These are phyloP conservation scores for Aureoboletus auriporus DNA, from an alignment of 768 basidiomycete genomes.

Conservation along the genomic window DNA sequence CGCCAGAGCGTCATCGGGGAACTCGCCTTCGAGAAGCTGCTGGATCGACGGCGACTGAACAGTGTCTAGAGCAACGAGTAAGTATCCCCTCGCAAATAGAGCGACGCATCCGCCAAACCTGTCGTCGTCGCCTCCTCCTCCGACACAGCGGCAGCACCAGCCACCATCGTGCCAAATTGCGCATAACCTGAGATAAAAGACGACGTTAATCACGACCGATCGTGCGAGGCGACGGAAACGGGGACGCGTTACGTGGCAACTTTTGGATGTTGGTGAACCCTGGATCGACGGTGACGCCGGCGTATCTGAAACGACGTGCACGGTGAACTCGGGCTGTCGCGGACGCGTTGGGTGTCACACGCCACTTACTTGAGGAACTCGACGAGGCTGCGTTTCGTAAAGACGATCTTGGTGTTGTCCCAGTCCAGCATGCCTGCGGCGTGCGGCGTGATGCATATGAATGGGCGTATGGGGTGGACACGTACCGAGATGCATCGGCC, in stretches of 20 bases:
- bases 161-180: slow-evolving; percentile 54
- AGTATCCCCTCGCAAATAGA: neutral
- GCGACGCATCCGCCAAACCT: slow-evolving; percentile 4
- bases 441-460: neutral
- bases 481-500: slow-evolving; percentile 64
- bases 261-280: slow-evolving; percentile 72
- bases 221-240: neutral
- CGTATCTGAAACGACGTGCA: slow-evolving; percentile 45
- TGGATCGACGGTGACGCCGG: slow-evolving; percentile 72
- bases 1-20: slow-evolving; percentile 57
- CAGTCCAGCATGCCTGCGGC: slow-evolving; percentile 71
- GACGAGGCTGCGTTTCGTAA: slow-evolving; percentile 71
- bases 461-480: slow-evolving; percentile 1
- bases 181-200: slow-evolving; percentile 54
- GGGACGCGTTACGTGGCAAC: slow-evolving; percentile 54
- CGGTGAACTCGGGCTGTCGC: slow-evolving; percentile 18
- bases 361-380: slow-evolving; percentile 69
- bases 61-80: neutral
- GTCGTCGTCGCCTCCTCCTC: slow-evolving; percentile 25
- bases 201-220: neutral
- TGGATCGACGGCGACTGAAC: slow-evolving; percentile 3
- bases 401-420: slow-evolving; percentile 72
- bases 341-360: neutral
- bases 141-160: slow-evolving; percentile 3
- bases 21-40: slow-evolving; percentile 28